A percentile compares a stretch with the other conserved stretches of the same genome.
Conservation (phyloP, 371 early-diverging fungal genomes). For the Rhizomucor pusillus region DNA sequence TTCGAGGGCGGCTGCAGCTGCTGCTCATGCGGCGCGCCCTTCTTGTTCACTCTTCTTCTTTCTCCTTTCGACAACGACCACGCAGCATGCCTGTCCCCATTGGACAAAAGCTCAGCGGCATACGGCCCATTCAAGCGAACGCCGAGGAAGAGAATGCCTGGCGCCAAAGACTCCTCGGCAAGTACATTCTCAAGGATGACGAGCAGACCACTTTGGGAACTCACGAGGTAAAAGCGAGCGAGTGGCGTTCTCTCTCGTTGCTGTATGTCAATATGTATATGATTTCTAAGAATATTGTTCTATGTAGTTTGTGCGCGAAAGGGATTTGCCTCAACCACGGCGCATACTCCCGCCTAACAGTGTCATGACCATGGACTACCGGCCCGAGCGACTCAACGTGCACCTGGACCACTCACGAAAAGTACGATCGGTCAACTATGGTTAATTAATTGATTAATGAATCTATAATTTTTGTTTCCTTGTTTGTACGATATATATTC, state of each 20-base stretch:
- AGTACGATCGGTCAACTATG: conserved; percentile 26
- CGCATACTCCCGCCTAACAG: conserved; percentile 28
- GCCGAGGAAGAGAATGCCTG: conserved; percentile 13
- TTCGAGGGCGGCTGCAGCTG: no score
- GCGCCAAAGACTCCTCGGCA: conserved; percentile 38
- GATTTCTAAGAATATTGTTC: no score
- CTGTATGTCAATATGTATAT: no score
- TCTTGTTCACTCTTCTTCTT: no score
- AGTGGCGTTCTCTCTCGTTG: no score
- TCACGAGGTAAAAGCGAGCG: conserved; percentile 21
- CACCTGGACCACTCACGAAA: conserved; percentile 25
- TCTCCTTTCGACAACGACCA: no score
- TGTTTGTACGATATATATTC: conserved; percentile 9
- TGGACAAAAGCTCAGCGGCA: no score
- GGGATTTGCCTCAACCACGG: conserved; percentile 30
- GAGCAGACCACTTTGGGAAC: conserved; percentile 21
- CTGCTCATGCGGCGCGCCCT: no score
- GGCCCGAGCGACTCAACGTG: conserved; percentile 38
- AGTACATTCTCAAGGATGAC: conserved; percentile 25
- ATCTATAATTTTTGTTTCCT: not conserved
- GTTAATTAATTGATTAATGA: conserved; percentile 20
- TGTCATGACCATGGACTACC: conserved; percentile 35
- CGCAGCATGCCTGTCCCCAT: no score
- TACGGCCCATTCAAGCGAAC: no score
- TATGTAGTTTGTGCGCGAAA: conserved; percentile 26